These are phyloP conservation scores for Hypholoma sublateritium DNA, from an alignment of 768 basidiomycete genomes.

Conservation along the genomic window DNA sequence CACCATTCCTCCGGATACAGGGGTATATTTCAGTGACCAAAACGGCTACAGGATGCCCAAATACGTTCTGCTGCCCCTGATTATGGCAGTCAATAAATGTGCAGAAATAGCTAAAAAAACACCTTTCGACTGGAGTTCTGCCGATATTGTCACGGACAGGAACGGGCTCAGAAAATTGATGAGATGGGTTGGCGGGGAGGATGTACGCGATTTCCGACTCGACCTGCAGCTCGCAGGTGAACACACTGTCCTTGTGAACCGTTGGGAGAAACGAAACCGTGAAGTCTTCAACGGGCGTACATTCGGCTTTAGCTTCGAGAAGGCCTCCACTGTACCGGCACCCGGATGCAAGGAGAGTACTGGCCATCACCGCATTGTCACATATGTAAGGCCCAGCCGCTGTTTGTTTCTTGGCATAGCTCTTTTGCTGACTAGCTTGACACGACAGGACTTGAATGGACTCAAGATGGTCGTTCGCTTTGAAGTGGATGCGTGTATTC, in stretches of 20 bases:
- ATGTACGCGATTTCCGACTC: conserved; percentile 58
- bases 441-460: conserved; percentile 51
- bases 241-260: conserved; percentile 59
- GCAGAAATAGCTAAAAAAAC: conserved; percentile 28
- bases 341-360: conserved; percentile 48
- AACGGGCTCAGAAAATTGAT: conserved; percentile 65
- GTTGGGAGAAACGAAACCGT: conserved; percentile 48
- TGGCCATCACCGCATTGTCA: conserved; percentile 63
- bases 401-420: background rate
- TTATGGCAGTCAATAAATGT: conserved; percentile 54
- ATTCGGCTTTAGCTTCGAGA: conserved; percentile 66
- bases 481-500: conserved; percentile 52
- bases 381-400: conserved; percentile 49
- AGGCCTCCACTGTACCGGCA: conserved; percentile 46
- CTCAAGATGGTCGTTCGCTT: conserved; percentile 59
- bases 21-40: conserved; percentile 52
- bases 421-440: background rate
- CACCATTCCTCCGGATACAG: conserved; percentile 53
- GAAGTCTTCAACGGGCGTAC: conserved; percentile 37
- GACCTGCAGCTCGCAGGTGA: conserved; percentile 63
- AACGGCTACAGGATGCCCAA: conserved; percentile 48
- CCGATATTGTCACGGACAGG: conserved; percentile 61
- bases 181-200: conserved; percentile 48
- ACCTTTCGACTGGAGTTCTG: conserved; percentile 39
- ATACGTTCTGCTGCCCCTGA: conserved; percentile 48